Evolutionary conservation across 495 filamentous ascomycete genomes (phyloP).

Genomic region (Lasiosphaeria hispida): DNA sequence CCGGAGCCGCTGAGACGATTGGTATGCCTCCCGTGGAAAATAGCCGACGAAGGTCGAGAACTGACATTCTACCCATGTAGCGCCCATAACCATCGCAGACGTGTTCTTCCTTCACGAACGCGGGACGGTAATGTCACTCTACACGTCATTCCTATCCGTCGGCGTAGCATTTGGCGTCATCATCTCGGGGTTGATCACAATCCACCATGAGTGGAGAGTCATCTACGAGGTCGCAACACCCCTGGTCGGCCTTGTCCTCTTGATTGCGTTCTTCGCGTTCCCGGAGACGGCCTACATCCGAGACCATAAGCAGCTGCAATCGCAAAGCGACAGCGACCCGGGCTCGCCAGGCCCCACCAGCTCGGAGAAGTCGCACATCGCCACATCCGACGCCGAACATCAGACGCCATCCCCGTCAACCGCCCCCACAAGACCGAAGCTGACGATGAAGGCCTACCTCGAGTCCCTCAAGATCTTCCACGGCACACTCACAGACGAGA

Average conservation of each 20-base stretch:
- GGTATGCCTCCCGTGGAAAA: slow-evolving; percentile 14
- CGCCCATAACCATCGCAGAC: slow-evolving; percentile 54
- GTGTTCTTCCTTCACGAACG: slow-evolving; percentile 60
- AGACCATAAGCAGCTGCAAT: slow-evolving; percentile 1
- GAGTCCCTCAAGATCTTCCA: slow-evolving; percentile 39
- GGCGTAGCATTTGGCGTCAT: slow-evolving; percentile 49
- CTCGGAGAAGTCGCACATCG: slow-evolving; percentile 3
- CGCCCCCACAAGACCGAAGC: background rate
- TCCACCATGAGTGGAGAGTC: slow-evolving; percentile 45
- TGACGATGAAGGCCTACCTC: slow-evolving; percentile 30
- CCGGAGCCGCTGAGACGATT: slow-evolving; percentile 54
- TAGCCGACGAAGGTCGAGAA: no score
- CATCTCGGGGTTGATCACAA: slow-evolving; percentile 52
- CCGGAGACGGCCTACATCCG: slow-evolving; percentile 51
- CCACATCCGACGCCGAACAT: slow-evolving; percentile 3
- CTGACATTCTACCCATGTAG: slow-evolving; percentile 8
- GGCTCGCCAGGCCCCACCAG: background rate
- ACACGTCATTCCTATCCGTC: slow-evolving; percentile 46
- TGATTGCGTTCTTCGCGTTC: slow-evolving; percentile 51
- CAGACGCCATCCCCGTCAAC: background rate
- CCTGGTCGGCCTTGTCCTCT: slow-evolving; percentile 41
- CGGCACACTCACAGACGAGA: slow-evolving; percentile 42
- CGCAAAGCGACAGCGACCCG: background rate
- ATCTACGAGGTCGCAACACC: slow-evolving; percentile 52
- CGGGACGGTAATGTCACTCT: slow-evolving; percentile 48